Conservation (phyloP, 371 early-diverging fungal genomes). For the Mortierella sp. region DNA sequence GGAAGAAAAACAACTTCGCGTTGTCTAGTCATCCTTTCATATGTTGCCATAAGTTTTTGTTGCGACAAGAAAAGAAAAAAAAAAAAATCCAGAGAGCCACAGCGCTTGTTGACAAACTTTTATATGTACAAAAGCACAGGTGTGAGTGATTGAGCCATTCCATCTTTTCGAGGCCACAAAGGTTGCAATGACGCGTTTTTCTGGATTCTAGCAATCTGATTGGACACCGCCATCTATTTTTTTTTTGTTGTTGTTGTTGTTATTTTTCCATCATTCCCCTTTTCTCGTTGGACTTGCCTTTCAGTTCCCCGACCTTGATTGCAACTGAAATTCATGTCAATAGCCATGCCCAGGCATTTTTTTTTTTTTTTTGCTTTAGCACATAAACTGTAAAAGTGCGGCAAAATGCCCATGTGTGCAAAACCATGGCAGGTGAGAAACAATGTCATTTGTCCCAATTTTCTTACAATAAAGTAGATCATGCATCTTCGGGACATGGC, state of each 20-base stretch:
- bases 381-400: conserved; percentile 18
- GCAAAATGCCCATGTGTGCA: conserved; percentile 5
- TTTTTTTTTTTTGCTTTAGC: neutral
- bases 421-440: neutral
- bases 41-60: too few species aligned
- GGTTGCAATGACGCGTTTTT: conserved; percentile 26
- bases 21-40: neutral
- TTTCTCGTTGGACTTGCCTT: neutral
- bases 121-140: neutral
- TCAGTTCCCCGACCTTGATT: conserved; percentile 13
- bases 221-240: conserved; percentile 19
- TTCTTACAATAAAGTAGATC: too few species aligned
- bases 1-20: neutral
- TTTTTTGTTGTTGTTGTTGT: conserved; percentile 4
- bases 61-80: neutral
- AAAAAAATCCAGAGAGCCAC: neutral
- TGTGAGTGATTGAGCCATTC: neutral
- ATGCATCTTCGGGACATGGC: too few species aligned
- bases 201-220: conserved; percentile 11
- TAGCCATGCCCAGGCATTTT: too few species aligned
- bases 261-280: neutral
- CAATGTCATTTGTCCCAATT: neutral
- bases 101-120: neutral
- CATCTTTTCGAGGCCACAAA: neutral
- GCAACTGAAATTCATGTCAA: neutral